Evolutionary conservation across 139 green algal genomes (phyloP), one percentile per base, ranked within the genome.

Genomic region (Diplosphaera chodatii): DNA sequence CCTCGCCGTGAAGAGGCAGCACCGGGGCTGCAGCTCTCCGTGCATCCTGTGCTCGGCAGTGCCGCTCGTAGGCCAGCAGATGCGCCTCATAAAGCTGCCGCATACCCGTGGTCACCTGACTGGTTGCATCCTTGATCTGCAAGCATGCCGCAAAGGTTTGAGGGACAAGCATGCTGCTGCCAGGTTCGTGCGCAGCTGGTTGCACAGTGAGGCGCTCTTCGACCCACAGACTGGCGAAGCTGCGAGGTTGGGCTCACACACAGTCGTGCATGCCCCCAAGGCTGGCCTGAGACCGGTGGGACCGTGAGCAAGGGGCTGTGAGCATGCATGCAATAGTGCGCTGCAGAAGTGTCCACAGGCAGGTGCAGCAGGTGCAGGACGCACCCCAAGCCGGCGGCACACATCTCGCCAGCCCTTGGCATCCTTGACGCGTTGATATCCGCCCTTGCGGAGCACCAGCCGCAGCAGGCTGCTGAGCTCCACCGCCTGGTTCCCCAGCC

Each of bases 331-430:
- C 33, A 74, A 55, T 31, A 40, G 25, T 1, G 55, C 27, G 22
- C 31, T n/a, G 55, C 23, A 74, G 1, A 70, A 25, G 48, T 59
- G 48, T 25, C 48, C 4, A 21, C 13, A 59, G 48, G 13, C 48
- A 59, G 48, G 48, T 59, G 48, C 48, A 59, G 48, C 18, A 59
- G 16, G 48, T 59, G 48, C 48, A 59, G 48, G 48, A 18, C 48
- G 31, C 62, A 93, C 89, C 79, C 90, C 75, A 69, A 95, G 64
- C 3, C 84, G 72, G 6, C 79, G 71, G 16, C 82, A 83, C 4
- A 94, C 75, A 27, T 96, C 89, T 27, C 77, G 78, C 91, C 91
- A 97, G 40, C 64, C 70, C 77, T 92, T 93, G 41, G 82, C 75
- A 25, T 87, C 78, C 6, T 78, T 88, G 27, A 92, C 86, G 1